phyloP scores from a whole-genome alignment of 2,329 filamentous ascomycete genomes.

The Xylariales sp. region DNA sequence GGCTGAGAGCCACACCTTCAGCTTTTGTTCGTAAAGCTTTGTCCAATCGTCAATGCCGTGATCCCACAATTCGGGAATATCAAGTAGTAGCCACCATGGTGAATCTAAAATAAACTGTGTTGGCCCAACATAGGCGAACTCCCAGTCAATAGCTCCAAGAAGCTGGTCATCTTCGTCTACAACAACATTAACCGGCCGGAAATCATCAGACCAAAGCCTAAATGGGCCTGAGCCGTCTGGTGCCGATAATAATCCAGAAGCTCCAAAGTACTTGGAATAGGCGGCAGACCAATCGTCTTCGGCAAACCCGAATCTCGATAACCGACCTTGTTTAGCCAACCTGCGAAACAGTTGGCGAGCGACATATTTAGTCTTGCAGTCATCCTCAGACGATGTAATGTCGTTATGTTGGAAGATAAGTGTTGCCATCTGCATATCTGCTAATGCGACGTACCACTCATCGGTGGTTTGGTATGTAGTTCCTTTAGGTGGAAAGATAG shows the following conservation, averaged over 20 bases:
- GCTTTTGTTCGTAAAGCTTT: constrained; percentile 22
- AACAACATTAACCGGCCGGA: constrained; percentile 23
- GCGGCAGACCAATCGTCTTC: constrained; percentile 23
- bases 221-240: constrained; percentile 12
- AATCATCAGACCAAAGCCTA: constrained; percentile 28
- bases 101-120: constrained; percentile 27
- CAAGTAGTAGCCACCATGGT: constrained; percentile 33
- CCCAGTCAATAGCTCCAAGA: constrained; percentile 34
- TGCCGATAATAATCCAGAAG: constrained; percentile 9
- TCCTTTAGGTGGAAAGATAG: constrained; percentile 10
- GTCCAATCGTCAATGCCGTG: constrained; percentile 24
- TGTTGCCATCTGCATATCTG: constrained; percentile 34
- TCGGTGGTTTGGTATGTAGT: constrained; percentile 23
- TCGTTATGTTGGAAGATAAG: constrained; percentile 36
- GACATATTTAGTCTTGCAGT: constrained; percentile 33
- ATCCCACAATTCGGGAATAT: constrained; percentile 24
- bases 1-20: constrained; percentile 26
- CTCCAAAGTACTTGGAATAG: constrained; percentile 6
- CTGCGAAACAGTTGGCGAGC: constrained; percentile 34
- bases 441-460: constrained; percentile 31
- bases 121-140: constrained; percentile 30
- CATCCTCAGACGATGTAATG: constrained; percentile 27
- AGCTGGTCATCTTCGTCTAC: constrained; percentile 23
- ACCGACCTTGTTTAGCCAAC: constrained; percentile 20
- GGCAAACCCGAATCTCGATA: constrained; percentile 21